phyloP scores from a whole-genome alignment of 2,329 filamentous ascomycete genomes.

The Chrysoporthe austroafricana region DNA sequence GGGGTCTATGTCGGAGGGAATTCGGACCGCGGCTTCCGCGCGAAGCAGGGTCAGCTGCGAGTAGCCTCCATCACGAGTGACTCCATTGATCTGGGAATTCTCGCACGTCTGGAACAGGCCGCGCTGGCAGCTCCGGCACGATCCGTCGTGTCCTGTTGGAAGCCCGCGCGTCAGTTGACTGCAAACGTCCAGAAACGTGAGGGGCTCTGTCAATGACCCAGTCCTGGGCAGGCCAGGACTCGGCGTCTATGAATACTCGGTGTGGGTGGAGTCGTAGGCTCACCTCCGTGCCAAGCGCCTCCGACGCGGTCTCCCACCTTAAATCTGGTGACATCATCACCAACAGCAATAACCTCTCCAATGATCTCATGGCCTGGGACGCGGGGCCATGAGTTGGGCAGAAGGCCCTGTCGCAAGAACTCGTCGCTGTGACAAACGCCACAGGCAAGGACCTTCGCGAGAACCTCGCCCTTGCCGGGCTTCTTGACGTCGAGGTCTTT shows the following conservation, averaged over 20 bases:
- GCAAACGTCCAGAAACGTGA: too few relatives aligned
- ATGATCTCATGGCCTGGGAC: conserved; percentile 74
- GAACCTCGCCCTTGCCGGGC: conserved; percentile 61
- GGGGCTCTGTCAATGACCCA: too few relatives aligned
- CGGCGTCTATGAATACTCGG: conserved; percentile 21
- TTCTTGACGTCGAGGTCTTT: conserved; percentile 61
- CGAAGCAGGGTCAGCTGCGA: conserved; percentile 64
- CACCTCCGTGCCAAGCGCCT: conserved; percentile 68
- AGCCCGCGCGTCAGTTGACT: not conserved
- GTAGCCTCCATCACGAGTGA: conserved; percentile 68
- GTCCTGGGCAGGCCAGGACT: too few relatives aligned
- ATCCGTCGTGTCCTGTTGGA: conserved; percentile 57
- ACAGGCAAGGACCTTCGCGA: conserved; percentile 73
- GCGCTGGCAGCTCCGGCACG: conserved; percentile 65
- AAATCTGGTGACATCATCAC: conserved; percentile 60
- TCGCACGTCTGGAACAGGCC: conserved; percentile 72
- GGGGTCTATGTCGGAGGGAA: conserved; percentile 57
- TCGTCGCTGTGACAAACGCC: conserved; percentile 72
- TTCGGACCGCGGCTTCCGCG: conserved; percentile 61
- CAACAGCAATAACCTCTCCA: conserved; percentile 66
- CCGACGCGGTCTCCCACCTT: conserved; percentile 69
- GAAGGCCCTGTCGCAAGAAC: conserved; percentile 48
- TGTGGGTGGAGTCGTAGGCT: conserved; percentile 29
- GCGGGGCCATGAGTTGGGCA: conserved; percentile 62
- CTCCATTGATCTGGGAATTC: conserved; percentile 65